Conservation (phyloP, 2,329 filamentous ascomycete species). For the Diplodia scrobiculata region DNA sequence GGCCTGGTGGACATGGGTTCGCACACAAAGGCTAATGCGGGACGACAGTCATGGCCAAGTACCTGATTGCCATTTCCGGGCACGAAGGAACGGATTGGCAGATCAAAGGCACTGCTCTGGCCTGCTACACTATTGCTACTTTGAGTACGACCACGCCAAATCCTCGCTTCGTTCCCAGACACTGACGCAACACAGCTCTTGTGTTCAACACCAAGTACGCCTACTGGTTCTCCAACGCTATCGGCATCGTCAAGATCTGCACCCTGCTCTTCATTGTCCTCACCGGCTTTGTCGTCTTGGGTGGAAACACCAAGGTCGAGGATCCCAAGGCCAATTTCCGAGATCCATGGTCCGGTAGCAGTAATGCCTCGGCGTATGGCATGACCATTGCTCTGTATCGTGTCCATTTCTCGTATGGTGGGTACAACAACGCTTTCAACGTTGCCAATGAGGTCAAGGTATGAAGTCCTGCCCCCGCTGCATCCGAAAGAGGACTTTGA, state of each 20-base stretch:
- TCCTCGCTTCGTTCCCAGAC: neutral
- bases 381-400: slow-evolving; percentile 62
- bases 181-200: slow-evolving; percentile 40
- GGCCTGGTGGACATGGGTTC: too few species aligned
- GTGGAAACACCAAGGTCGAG: slow-evolving; percentile 36
- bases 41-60: slow-evolving; percentile 59
- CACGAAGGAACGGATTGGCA: slow-evolving; percentile 61
- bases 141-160: slow-evolving; percentile 49
- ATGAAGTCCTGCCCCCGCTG: neutral
- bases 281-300: slow-evolving; percentile 39
- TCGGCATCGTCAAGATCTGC: slow-evolving; percentile 47
- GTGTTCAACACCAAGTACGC: slow-evolving; percentile 62
- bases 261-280: slow-evolving; percentile 45
- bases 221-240: slow-evolving; percentile 52
- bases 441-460: slow-evolving; percentile 69
- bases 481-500: neutral
- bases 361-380: slow-evolving; percentile 50
- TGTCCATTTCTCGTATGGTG: slow-evolving; percentile 69
- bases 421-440: slow-evolving; percentile 64
- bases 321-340: slow-evolving; percentile 37
- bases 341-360: slow-evolving; percentile 36
- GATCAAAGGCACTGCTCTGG: slow-evolving; percentile 66
- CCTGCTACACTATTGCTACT: slow-evolving; percentile 62
- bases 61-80: slow-evolving; percentile 62
- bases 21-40: neutral